Evolutionary conservation across 192 early-diverging fungal genomes (phyloP).

Genomic region (Haplosporangium gracile): DNA sequence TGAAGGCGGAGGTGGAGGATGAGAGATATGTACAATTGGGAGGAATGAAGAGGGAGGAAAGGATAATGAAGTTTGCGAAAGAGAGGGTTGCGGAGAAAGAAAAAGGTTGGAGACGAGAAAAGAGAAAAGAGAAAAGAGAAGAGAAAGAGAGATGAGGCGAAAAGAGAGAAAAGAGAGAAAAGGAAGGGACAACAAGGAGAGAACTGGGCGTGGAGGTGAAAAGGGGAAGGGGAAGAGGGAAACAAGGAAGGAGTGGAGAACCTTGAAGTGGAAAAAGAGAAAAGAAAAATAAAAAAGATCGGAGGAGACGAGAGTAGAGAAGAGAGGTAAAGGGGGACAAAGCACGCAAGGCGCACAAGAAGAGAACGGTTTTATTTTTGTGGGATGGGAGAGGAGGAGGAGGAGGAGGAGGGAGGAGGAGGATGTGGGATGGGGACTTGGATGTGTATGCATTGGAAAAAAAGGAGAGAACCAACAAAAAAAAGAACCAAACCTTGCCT

Average conservation of each 20-base stretch:
- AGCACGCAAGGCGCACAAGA: too few species aligned
- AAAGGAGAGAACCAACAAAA: too few species aligned
- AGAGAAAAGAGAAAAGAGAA: not conserved
- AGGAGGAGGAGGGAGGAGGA: too few species aligned
- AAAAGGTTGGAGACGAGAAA: not conserved
- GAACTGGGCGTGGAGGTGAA: not conserved
- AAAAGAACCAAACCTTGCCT: too few species aligned
- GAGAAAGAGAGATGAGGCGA: not conserved
- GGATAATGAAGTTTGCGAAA: not conserved
- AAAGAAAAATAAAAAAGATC: not conserved
- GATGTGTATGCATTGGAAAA: too few species aligned
- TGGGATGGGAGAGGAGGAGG: not conserved
- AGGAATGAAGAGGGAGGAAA: not conserved
- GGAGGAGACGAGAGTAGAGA: not conserved
- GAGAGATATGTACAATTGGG: too few species aligned
- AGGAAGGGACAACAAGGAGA: not conserved
- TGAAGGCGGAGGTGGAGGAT: not conserved
- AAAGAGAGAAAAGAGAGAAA: not conserved
- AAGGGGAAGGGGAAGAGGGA: not conserved
- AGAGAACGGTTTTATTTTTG: not conserved
- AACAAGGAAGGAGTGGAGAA: not conserved
- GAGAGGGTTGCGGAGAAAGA: not conserved
- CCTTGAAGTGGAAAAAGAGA: not conserved
- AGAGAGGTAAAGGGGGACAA: not conserved
- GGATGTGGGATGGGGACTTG: too few species aligned